These are phyloP conservation scores for Zopfochytrium polystomum DNA, from an alignment of 371 early-diverging fungal genomes.

Conservation along the genomic window DNA sequence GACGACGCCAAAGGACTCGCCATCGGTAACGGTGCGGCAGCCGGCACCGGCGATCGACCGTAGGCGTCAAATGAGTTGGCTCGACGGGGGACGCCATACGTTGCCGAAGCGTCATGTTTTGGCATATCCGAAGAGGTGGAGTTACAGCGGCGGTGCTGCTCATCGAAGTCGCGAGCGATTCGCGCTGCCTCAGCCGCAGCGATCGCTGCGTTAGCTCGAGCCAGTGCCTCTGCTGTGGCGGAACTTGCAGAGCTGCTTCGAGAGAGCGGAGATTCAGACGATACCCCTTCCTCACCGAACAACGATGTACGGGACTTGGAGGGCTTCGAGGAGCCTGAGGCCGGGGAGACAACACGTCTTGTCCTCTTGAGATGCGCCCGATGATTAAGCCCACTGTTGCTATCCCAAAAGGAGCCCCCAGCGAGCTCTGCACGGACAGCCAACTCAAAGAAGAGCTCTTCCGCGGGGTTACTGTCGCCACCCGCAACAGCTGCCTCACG, in stretches of 20 bases:
- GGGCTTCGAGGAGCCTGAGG: no score
- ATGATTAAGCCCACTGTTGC: constrained; percentile 11
- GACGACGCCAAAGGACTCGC: no score
- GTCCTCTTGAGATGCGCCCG: no score
- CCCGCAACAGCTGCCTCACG: background rate
- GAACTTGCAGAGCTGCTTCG: constrained; percentile 7
- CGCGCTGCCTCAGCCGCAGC: constrained; percentile 8
- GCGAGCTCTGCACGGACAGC: constrained; percentile 2
- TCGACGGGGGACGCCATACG: no score
- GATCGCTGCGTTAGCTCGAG: background rate
- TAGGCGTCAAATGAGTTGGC: no score
- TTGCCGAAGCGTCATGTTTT: no score
- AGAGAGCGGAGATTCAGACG: constrained; percentile 3
- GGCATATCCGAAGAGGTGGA: no score
- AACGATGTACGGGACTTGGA: no score
- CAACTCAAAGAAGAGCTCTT: constrained; percentile 2
- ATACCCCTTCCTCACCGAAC: background rate
- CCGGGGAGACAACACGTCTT: no score
- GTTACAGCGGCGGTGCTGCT: no score
- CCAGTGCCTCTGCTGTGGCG: constrained; percentile 5
- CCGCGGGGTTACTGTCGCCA: background rate
- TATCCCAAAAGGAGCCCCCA: constrained; percentile 7
- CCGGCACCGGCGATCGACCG: no score
- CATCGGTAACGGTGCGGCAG: no score
- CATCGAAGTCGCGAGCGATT: constrained; percentile 10